These are phyloP conservation scores for Thermothielavioides terrestris DNA, from an alignment of 495 filamentous ascomycete species.

Conservation along the genomic window DNA sequence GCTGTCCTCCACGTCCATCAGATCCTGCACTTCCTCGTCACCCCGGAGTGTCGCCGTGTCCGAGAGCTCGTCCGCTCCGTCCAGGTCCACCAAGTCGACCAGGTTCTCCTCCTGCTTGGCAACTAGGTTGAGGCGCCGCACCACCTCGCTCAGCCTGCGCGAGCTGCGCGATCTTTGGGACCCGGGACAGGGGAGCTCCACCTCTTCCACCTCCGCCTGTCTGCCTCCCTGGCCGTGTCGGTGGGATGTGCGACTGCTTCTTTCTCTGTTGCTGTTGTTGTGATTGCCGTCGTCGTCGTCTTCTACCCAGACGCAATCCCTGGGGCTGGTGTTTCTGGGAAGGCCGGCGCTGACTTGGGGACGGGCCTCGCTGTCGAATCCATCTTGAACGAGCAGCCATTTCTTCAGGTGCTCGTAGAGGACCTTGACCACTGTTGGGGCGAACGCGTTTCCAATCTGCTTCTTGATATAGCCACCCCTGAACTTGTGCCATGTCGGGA, in stretches of 20 bases:
- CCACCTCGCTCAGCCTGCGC: neutral
- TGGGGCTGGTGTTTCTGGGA: no score
- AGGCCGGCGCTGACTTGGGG: neutral
- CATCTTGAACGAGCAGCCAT: conserved; percentile 52
- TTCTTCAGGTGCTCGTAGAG: conserved; percentile 51
- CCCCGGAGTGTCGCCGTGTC: neutral
- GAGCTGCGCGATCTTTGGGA: no score
- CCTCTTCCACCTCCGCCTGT: no score
- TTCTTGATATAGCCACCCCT: conserved; percentile 40
- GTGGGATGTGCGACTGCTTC: neutral
- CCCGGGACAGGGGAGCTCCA: no score
- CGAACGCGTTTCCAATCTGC: conserved; percentile 86
- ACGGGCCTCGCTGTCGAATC: neutral
- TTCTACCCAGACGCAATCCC: no score
- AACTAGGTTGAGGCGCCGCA: neutral
- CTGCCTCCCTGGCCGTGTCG: neutral
- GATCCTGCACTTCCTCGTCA: neutral
- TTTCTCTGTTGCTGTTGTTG: neutral
- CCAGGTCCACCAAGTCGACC: neutral
- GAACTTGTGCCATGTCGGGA: conserved; percentile 60
- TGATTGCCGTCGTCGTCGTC: neutral
- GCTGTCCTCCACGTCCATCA: neutral
- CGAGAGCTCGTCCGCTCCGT: neutral
- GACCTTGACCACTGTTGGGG: conserved; percentile 52
- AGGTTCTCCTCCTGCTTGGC: neutral